Conservation (phyloP, 2,329 filamentous ascomycete species). For the Scopulariopsis brevicaulis region DNA sequence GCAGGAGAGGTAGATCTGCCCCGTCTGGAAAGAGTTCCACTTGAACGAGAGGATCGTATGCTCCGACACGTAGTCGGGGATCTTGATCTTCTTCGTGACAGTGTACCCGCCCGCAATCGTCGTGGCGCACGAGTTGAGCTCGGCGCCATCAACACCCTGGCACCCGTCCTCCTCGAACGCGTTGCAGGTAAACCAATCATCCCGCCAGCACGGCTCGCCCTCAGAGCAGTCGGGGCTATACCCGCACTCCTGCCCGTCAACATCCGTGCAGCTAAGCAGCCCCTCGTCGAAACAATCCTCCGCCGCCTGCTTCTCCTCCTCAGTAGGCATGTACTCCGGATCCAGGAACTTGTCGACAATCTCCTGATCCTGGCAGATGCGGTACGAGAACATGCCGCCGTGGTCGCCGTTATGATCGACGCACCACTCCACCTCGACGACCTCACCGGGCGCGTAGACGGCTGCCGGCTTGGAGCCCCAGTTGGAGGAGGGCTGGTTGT, state of each 20-base stretch:
- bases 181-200: constrained; percentile 45
- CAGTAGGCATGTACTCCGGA: constrained; percentile 32
- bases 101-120: constrained; percentile 41
- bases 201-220: constrained; percentile 31
- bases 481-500: constrained; percentile 30
- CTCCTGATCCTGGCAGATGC: constrained; percentile 37
- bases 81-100: constrained; percentile 37
- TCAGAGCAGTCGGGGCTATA: constrained; percentile 34
- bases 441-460: constrained; percentile 31
- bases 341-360: constrained; percentile 38
- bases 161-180: constrained; percentile 28
- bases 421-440: constrained; percentile 41
- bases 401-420: constrained; percentile 45
- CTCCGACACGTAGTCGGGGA: constrained; percentile 32
- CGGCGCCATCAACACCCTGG: constrained; percentile 32
- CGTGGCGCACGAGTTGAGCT: constrained; percentile 33
- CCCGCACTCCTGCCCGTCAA: constrained; percentile 33
- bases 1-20: constrained; percentile 40
- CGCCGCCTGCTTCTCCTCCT: constrained; percentile 38
- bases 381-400: constrained; percentile 44
- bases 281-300: constrained; percentile 40
- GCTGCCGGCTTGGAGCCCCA: constrained; percentile 31
- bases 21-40: constrained; percentile 44
- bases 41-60: constrained; percentile 40
- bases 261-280: constrained; percentile 34